Percentiles rank a stretch among this genome's conserved stretches.
Evolutionary conservation across 2,329 filamentous ascomycete species (phyloP).

Genomic region (Massarina eburnea): DNA sequence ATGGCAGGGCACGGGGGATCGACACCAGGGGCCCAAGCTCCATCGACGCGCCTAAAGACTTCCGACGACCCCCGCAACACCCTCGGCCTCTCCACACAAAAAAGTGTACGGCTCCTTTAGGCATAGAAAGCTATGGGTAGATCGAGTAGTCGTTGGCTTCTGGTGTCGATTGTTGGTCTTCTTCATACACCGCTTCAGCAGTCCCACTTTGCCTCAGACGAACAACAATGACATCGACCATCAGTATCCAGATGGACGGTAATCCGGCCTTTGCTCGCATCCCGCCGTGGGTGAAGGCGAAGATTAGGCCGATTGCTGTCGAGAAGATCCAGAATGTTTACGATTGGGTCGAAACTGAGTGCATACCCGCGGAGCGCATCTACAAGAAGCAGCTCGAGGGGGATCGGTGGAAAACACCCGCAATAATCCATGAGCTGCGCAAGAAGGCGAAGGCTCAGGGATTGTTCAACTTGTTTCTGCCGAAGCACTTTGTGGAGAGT

Average conservation of each 20-base stretch:
- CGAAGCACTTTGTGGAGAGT: conserved; percentile 46
- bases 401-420: conserved; percentile 44
- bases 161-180: conserved; percentile 3
- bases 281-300: conserved; percentile 53
- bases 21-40: conserved; percentile 18
- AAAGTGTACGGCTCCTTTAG: conserved; percentile 9
- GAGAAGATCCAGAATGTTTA: conserved; percentile 48
- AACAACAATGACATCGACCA: conserved; percentile 17
- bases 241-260: conserved; percentile 20
- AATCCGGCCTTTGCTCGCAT: conserved; percentile 43
- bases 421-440: conserved; percentile 46
- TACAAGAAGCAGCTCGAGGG: conserved; percentile 44
- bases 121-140: conserved; percentile 18
- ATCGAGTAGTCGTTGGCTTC: conserved; percentile 9
- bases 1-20: background rate
- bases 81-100: conserved; percentile 23
- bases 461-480: conserved; percentile 46
- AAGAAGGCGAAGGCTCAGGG: conserved; percentile 45
- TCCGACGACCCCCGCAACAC: conserved; percentile 20
- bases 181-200: conserved; percentile 11
- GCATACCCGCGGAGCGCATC: conserved; percentile 47
- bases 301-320: conserved; percentile 49
- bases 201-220: background rate
- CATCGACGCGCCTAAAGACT: conserved; percentile 24
- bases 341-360: conserved; percentile 49